phyloP scores from a whole-genome alignment of 306 rosid species.

The Calophaca sinica region DNA sequence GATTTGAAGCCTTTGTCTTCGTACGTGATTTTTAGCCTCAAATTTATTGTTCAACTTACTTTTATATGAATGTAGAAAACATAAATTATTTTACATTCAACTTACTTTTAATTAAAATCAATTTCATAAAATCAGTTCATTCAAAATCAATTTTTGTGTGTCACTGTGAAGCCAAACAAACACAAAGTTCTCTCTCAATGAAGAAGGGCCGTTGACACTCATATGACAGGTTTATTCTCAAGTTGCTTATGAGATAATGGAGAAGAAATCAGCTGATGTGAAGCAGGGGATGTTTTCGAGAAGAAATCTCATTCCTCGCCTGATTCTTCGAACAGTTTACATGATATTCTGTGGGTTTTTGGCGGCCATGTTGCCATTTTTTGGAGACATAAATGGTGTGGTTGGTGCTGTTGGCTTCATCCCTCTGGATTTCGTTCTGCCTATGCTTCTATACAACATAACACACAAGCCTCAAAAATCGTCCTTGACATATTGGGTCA shows the following conservation, averaged over 20 bases:
- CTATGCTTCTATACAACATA: constrained; percentile 92
- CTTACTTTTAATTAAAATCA: too few relatives aligned
- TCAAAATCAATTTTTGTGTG: too few relatives aligned
- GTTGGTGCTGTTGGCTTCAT: constrained; percentile 96
- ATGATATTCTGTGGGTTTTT: constrained; percentile 77
- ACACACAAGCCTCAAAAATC: constrained; percentile 76
- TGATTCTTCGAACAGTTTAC: constrained; percentile 78
- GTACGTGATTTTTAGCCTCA: too few relatives aligned
- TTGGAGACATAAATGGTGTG: constrained; percentile 85
- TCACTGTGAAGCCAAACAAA: too few relatives aligned
- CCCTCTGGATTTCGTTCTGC: constrained; percentile 92
- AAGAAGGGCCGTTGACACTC: too few relatives aligned
- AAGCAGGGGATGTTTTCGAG: constrained; percentile 81
- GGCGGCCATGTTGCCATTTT: constrained; percentile 96
- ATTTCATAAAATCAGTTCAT: too few relatives aligned
- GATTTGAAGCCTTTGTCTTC: too few relatives aligned
- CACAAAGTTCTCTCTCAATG: too few relatives aligned
- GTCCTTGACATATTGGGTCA: constrained; percentile 72
- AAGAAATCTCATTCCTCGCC: constrained; percentile 82
- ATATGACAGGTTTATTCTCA: constrained; percentile 86
- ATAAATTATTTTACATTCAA: too few relatives aligned
- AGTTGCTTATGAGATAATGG: constrained; percentile 98
- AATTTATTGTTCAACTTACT: too few relatives aligned
- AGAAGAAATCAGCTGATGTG: constrained; percentile 82
- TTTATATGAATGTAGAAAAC: too few relatives aligned